Evolutionary conservation across 2,329 filamentous ascomycete species (phyloP), one percentile per base, ranked within the genome.

Genomic region (Penicillium palitans): DNA sequence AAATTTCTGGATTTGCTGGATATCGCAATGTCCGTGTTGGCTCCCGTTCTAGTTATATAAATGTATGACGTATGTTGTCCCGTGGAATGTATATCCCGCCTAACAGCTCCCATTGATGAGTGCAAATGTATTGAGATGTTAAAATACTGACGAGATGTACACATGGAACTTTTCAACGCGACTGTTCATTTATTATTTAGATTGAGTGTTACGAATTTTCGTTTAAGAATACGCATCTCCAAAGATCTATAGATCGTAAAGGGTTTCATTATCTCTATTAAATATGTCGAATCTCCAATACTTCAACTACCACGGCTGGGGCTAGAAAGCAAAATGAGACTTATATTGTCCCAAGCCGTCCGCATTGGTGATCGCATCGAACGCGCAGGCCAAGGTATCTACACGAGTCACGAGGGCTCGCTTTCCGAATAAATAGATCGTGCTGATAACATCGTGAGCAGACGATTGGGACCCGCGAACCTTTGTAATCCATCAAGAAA

Each of bases 291-390:
- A 74, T 37, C 68, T 78, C 4, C 60, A 72, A 54, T 80, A 76
- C 63, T 76, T 71, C 61, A 65, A 68, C 37, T 81, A 80, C 64
- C 54, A 68, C 17, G 73, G 73, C 25, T 63, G 73, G 17, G 78
- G 79, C 9, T 65, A 78, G 52, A 64, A 61, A 12, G 73, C 74
- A 15, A 59, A 64, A 6, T 45, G 78, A 31, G 63, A 66, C 0
- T 74, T 72, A 46, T 52, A 64, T 49, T 83, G 83, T 67, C 68
- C 61, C 81, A 83, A 58, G 78, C 80, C 2, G 78, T 82, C 15
- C 78, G 81, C 1, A 68, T 83, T 10, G 81, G 78, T 1, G 75
- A 83, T 66, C 67, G 69, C 3, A 82, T 84, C 44, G 75, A 81
- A 64, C 74, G 73, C 55, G 57, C 66, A 17, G 69, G 67, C n/a